Percentiles rank a stretch among this genome's conserved stretches.
Evolutionary conservation across 2,329 filamentous ascomycete species (phyloP).

Genomic region (Ascochyta clinopodiicola): DNA sequence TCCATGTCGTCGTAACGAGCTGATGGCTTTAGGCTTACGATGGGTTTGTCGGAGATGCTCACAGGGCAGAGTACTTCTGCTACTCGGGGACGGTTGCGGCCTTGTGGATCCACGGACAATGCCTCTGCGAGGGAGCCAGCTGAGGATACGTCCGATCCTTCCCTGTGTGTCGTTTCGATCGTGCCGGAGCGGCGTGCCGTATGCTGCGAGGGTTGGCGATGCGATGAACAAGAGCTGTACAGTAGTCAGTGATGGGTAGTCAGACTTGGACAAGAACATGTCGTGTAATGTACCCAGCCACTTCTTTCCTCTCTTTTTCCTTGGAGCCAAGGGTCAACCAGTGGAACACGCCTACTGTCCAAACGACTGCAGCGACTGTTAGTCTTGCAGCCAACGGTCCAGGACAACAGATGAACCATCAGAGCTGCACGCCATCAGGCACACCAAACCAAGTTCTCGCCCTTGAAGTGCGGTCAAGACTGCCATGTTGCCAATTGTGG

Average conservation of each 20-base stretch:
- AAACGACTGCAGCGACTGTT: constrained; percentile 39
- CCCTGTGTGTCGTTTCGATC: neutral
- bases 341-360: constrained; percentile 43
- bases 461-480: constrained; percentile 41
- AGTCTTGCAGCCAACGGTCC: neutral
- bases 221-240: neutral
- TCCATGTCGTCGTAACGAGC: neutral
- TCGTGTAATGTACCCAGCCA: neutral
- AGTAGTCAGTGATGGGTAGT: no score
- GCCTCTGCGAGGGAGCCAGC: neutral
- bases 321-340: constrained; percentile 43
- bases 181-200: neutral
- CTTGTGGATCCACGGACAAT: neutral
- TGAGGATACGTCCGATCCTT: neutral
- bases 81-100: no score
- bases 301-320: constrained; percentile 24
- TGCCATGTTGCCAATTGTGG: constrained; percentile 49
- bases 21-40: neutral
- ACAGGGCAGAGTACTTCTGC: neutral
- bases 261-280: neutral
- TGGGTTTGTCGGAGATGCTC: neutral
- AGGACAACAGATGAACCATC: constrained; percentile 42
- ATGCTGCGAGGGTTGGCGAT: neutral
- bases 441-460: constrained; percentile 50
- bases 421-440: constrained; percentile 49